Base-by-base conservation (phyloP, 768 basidiomycete genomes). In the Boletus eberwhitei region DNA sequence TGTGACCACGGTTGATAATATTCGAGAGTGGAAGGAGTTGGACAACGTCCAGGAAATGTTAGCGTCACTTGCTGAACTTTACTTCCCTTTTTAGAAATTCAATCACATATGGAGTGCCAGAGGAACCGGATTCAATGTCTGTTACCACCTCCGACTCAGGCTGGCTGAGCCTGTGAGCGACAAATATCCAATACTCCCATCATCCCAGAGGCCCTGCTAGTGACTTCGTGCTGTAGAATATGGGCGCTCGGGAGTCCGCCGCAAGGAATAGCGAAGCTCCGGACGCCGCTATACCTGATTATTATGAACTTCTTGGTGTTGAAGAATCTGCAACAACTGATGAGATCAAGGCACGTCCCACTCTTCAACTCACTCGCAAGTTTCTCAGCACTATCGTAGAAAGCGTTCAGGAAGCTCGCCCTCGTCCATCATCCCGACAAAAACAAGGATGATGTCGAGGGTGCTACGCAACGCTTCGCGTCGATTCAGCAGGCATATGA, bases 401-500 rank as follows among this genome's bases (percentile, higher is more conserved):
- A 81, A 68, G 84, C 94, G 17, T 96, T 94, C 70, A 79, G 94
- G 54, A 84, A 80, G 64, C 79, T 93, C 14, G 94, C 94, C 9
- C 79, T 96, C 38, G 75, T 91, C 37, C 86, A 90, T 71, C 89
- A 93, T 67, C 91, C 91, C 2, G 91, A 93, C 68, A 90, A 98
- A 74, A 98, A 98, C 64, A 76, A 80, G 43, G 78, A 85, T 57
- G 86, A 96, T 63, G 70, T 89, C 4, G 92, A 96, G 59, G 91
- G 83, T 36, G 85, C 97, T 0, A 98, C 93, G 0, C 77, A 88
- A 61, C 81, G 87, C 13, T 99, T 98, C 66, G 88, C 95, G 2
- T 73, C 81, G 17, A 73, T 99, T 8, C 97, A 98, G 63, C 91
- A 96, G 64, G 97, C 97, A 5, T 98, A 98, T 64, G 97, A 98